phyloP scores from a whole-genome alignment of 2,329 filamentous ascomycete genomes.

The Talaromyces marneffei region DNA sequence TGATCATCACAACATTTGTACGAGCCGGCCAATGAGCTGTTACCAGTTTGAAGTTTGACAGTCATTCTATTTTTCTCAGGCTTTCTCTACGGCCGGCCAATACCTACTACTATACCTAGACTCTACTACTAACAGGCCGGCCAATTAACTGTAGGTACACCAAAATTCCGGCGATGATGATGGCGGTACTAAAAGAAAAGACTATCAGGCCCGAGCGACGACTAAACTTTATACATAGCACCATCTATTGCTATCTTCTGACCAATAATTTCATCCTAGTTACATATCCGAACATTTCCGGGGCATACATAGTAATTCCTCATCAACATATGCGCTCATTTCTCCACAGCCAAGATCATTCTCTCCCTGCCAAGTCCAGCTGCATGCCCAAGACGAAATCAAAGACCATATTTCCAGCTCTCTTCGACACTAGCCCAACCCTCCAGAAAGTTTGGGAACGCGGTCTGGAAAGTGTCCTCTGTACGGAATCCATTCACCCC shows the following conservation, averaged over 20 bases:
- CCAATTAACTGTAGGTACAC: not conserved
- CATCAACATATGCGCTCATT: not conserved
- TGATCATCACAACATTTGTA: not conserved
- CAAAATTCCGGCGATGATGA: not conserved
- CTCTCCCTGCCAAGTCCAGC: not conserved
- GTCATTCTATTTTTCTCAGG: not conserved
- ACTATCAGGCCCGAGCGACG: not conserved
- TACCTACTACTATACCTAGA: not conserved
- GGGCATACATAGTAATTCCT: too few species aligned
- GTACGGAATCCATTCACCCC: constrained; percentile 8
- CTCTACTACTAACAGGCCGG: not conserved
- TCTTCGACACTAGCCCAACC: constrained; percentile 8
- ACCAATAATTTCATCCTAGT: not conserved
- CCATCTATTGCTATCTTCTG: not conserved
- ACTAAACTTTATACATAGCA: not conserved
- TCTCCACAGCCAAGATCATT: not conserved
- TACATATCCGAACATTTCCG: not conserved
- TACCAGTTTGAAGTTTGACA: not conserved
- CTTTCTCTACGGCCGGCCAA: not conserved
- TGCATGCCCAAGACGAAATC: not conserved
- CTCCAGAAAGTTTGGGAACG: constrained; percentile 6
- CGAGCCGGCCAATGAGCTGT: not conserved
- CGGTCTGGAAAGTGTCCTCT: not conserved
- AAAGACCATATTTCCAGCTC: constrained; percentile 7
- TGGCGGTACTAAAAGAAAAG: not conserved